Base-by-base conservation (phyloP, 805 yeast species). In the Candida golubevii region DNA sequence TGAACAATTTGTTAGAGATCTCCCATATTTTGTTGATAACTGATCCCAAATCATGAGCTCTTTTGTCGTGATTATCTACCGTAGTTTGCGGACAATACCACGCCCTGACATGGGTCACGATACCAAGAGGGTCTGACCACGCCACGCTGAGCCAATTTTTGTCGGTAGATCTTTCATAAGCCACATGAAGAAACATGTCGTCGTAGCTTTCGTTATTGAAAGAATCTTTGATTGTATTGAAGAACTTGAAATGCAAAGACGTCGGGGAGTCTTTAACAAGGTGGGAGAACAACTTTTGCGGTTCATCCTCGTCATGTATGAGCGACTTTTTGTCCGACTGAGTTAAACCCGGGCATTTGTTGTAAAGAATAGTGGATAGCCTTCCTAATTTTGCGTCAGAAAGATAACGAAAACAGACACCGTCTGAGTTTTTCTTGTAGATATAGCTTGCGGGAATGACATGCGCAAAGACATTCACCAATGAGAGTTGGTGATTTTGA, bases 71-170 rank as follows among this genome's bases (percentile, higher is more conserved):
- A 14, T 49, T 46, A 9, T 35, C 43, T 10, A 35, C 42, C 18
- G 51, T 38, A 6, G 44, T 35, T 12, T 38, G 30, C n/a, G 44
- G 44, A 58, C 73, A 69, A 53, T 72, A 74, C 90, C 91, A 85
- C 0, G 88, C 75, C 51, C 79, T 82, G 0, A 82, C 75, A 37
- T 71, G 73, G 13, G 82, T 77, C 10, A 79, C 72, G 4, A 71
- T 69, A 0, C 96, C 96, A 59, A 77, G 75, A 39, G 90, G 91
- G 57, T 91, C 96, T 0, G 93, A 74, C 95, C 97, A 88, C 0
- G 95, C 83, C 0, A 88, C 95, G 18, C 82, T 79, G 36, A 88
- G 73, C 96, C 97, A 91, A 43, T 79, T 80, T 48, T 80, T 81
- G 60, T 90, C 96, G 4, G 78, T 70, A 0, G 96, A 84, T 41